phyloP scores from a whole-genome alignment of 164 flowering plant species.

The Umbellularia californica region DNA sequence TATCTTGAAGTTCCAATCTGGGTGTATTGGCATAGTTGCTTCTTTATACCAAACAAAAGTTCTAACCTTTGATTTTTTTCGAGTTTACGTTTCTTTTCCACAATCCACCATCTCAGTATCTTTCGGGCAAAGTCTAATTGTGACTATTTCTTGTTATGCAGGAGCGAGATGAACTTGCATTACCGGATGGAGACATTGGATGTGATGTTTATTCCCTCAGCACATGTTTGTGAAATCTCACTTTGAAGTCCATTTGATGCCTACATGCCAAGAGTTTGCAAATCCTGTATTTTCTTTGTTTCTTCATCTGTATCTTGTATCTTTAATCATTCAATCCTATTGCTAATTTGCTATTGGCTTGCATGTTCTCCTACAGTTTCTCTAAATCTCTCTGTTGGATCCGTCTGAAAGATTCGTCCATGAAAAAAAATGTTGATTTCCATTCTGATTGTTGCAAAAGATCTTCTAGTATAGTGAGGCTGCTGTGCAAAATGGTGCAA shows the following conservation, averaged over 20 bases:
- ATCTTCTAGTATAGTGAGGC: background rate
- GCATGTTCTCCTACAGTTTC: background rate
- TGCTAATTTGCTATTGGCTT: background rate
- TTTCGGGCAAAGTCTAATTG: background rate
- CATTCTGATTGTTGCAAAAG: background rate
- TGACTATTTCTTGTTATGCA: constrained; percentile 17
- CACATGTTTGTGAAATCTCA: constrained; percentile 25
- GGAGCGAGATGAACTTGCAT: constrained; percentile 26
- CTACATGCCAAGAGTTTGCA: constrained; percentile 7
- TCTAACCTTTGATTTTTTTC: too few relatives aligned
- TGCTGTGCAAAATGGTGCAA: too few relatives aligned
- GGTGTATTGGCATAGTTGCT: too few relatives aligned
- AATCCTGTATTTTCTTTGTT: constrained; percentile 17
- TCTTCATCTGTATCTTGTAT: background rate
- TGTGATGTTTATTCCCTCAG: constrained; percentile 18
- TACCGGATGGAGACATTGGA: constrained; percentile 29
- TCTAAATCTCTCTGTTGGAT: background rate
- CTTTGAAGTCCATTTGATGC: constrained; percentile 6
- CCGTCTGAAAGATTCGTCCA: background rate
- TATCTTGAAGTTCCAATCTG: too few relatives aligned
- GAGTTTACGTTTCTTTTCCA: background rate
- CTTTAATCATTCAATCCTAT: background rate
- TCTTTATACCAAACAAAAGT: too few relatives aligned
- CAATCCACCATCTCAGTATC: background rate
- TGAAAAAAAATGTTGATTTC: background rate